These are phyloP conservation scores for Huiozyma naganishii DNA, from an alignment of 805 yeast genomes.

Conservation along the genomic window DNA sequence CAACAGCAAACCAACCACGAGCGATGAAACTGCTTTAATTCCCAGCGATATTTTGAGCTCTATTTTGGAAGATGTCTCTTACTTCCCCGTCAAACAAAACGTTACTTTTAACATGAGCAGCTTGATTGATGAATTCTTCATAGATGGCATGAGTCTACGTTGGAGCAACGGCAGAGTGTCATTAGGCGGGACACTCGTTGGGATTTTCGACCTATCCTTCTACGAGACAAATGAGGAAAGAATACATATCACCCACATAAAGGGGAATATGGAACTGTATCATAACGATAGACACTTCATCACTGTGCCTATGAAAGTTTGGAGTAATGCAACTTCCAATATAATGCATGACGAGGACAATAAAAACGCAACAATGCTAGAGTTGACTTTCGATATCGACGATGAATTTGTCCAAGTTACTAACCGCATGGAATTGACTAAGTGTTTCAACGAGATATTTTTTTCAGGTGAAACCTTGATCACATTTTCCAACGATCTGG, in stretches of 20 bases:
- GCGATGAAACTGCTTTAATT: conserved; percentile 5
- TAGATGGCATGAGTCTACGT: conserved; percentile 29
- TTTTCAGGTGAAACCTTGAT: conserved; percentile 30
- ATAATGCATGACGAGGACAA: conserved; percentile 15
- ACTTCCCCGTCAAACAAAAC: conserved; percentile 14
- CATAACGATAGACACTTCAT: conserved; percentile 34
- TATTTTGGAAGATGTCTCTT: conserved; percentile 11
- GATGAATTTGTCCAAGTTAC: conserved; percentile 34
- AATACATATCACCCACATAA: conserved; percentile 28
- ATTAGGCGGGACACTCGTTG: conserved; percentile 31
- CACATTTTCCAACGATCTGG: conserved; percentile 15
- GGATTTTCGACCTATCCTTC: conserved; percentile 26
- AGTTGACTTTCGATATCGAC: conserved; percentile 31
- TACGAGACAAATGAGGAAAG: conserved; percentile 16
- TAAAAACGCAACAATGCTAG: conserved; percentile 20
- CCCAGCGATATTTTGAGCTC: conserved; percentile 10
- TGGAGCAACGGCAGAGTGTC: conserved; percentile 19
- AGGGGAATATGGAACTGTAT: conserved; percentile 33
- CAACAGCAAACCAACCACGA: not conserved
- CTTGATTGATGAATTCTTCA: conserved; percentile 29
- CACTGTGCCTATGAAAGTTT: conserved; percentile 32
- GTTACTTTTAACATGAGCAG: conserved; percentile 14
- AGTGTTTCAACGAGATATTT: conserved; percentile 34
- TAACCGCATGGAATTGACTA: conserved; percentile 32
- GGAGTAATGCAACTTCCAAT: conserved; percentile 36